Percentiles rank a stretch among this genome's conserved stretches.
phyloP scores from a whole-genome alignment of 176 grass and related monocot species.

The Ampelocalamus luodianensis region DNA sequence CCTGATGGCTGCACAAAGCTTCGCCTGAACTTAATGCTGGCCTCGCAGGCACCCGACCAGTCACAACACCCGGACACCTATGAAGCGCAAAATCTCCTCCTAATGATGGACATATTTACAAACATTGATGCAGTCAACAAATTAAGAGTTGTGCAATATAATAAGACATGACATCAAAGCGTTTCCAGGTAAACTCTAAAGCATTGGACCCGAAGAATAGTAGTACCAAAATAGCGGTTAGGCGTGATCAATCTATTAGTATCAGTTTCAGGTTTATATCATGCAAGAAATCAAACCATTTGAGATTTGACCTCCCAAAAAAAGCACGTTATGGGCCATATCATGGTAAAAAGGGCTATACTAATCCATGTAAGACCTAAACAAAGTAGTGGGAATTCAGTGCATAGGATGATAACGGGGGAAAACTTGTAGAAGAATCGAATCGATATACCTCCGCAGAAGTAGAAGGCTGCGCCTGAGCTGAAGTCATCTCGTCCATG shows the following conservation, averaged over 20 bases:
- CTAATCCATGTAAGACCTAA: not conserved
- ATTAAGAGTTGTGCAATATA: not conserved
- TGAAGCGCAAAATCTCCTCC: too few species aligned
- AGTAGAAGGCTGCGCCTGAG: constrained; percentile 3
- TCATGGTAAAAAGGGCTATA: not conserved
- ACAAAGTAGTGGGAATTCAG: not conserved
- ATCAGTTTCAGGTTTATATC: not conserved
- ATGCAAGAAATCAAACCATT: not conserved
- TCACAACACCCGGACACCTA: too few species aligned
- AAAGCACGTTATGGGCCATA: not conserved
- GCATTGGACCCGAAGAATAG: not conserved
- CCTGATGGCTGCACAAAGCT: too few species aligned
- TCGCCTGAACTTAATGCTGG: too few species aligned
- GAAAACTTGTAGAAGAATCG: too few species aligned
- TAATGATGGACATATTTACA: not conserved
- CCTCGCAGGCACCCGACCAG: too few species aligned
- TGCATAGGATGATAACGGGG: not conserved
- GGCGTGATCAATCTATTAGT: not conserved
- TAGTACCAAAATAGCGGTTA: too few species aligned
- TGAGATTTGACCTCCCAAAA: not conserved
- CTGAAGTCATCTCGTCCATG: constrained; percentile 17
- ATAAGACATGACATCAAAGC: not conserved
- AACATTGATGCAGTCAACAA: not conserved
- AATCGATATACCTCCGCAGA: constrained; percentile 9
- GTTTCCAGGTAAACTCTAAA: not conserved